Base-by-base conservation (phyloP, 2,329 filamentous ascomycete genomes). In the Pseudocercospora fuligena region DNA sequence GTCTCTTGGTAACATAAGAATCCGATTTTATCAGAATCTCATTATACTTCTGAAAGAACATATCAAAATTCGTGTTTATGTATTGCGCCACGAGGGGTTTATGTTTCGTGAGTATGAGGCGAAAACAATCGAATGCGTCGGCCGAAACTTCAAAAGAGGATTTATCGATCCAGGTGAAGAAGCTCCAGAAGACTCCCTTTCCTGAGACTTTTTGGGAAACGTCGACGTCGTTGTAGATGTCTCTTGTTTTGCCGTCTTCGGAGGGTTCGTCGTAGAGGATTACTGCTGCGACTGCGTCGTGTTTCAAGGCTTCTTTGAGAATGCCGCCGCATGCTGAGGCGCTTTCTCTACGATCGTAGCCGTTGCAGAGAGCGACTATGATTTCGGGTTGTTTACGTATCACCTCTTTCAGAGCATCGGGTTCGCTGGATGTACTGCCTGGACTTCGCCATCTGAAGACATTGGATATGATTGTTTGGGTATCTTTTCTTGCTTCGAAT, bases 161-260 rank as follows among this genome's bases (percentile, higher is more conserved):
- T 80, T 93, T 93, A 81, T 98, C 94, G 74, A 99, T 97, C 93
- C 94, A 99, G 68, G 91, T 89, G 77, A 99, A 98, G 81, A 98
- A 98, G 56, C 88, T 90, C 95, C 95, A 99, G 78, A 99, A 97
- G 1, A 97, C 89, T 2, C 94, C 94, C 53, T 89, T 86, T 12
- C 94, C 94, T 56, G 87, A 90, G 73, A 95, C 91, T 36, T 87
- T 88, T 47, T 88, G 82, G 67, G 92, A 90, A 56, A 90, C 88
- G 74, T 95, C 91, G 69, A 97, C 56, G 65, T 77, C 76, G 68
- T 72, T 54, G 72, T 75, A 78, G 46, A 97, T 84, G 49, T 93
- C 91, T 70, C 93, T 89, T n/a, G 88, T 87, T 72, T 88, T 90
- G 63, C 90, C 92, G 31, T 90, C 89, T 25, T 85, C 87, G 49